These are phyloP conservation scores for Carex cristatella DNA, from an alignment of 176 grass and related monocot genomes.

Conservation along the genomic window DNA sequence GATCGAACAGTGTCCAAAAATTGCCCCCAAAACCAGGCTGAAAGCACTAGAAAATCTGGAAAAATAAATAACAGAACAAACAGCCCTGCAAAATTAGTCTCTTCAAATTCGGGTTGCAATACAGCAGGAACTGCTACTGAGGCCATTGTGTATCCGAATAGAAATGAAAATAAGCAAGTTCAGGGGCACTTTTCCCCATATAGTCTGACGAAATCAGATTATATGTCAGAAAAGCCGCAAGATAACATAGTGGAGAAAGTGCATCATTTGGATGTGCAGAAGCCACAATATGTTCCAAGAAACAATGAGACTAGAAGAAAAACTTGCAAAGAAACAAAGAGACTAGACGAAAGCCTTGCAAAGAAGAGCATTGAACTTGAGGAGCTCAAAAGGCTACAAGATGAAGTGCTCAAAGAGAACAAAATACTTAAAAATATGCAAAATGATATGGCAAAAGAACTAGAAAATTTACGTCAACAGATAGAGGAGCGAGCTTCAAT, in stretches of 20 bases:
- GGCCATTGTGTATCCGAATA: conserved; percentile 34
- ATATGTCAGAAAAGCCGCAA: conserved; percentile 44
- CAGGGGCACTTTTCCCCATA: conserved; percentile 40
- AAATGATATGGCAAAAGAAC: neutral
- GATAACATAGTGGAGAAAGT: conserved; percentile 30
- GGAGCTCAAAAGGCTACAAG: neutral
- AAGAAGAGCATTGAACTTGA: neutral
- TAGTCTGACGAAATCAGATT: conserved; percentile 27
- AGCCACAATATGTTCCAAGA: neutral
- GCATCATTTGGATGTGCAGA: conserved; percentile 29
- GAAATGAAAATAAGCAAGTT: conserved; percentile 9
- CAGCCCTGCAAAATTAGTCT: conserved; percentile 7
- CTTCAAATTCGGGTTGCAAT: neutral
- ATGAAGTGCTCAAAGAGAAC: neutral
- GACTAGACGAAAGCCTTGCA: neutral
- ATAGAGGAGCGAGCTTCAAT: neutral
- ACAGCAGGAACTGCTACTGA: conserved; percentile 24
- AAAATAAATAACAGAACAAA: conserved; percentile 50
- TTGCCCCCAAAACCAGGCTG: conserved; percentile 35
- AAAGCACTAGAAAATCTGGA: conserved; percentile 46
- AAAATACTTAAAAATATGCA: neutral
- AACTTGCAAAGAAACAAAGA: too few relatives aligned
- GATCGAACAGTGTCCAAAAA: neutral
- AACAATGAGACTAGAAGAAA: neutral
- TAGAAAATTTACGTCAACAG: neutral